Evolutionary conservation across 2,329 filamentous ascomycete species (phyloP), one percentile per base, ranked within the genome.

Genomic region (Diplodia sapinea): DNA sequence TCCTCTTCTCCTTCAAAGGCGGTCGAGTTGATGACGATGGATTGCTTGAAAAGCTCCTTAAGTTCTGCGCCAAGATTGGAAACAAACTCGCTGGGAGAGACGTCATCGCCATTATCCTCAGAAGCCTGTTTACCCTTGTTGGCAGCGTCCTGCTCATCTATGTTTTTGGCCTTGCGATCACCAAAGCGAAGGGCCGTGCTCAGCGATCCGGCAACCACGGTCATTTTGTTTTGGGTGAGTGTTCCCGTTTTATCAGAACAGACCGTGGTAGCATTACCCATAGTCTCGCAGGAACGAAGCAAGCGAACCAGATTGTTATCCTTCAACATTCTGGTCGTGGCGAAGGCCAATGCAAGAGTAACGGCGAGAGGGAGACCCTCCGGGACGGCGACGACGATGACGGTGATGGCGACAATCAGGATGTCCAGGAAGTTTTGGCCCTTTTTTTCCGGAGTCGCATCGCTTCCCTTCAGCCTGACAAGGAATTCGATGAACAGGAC

Each of bases 401-500:
- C 87, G 4, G 88, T 90, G 55, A 90, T 86, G 43, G 87, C 85
- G 33, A 87, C 85, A 67, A 90, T 89, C 55, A 89, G 82, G 56
- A 89, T 88, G 33, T 85, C 82, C 70, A 89, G 78, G 74, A 89
- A 89, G 62, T 84, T 84, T 74, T 94, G 91, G 9, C 90, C 92
- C 80, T 94, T 95, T 65, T 87, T 77, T 2, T 90, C 87, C 2
- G 91, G 83, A 0, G 84, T 84, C 1, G 80, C 80, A 3, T 74
- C 70, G 68, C 86, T 83, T 20, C 79, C 73, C 3, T 85, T 84
- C 3, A 97, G 85, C 13, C 87, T 81, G 57, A 89, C 92, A 11
- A 95, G 82, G 75, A 96, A 97, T 73, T 93, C 87, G 80, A 97
- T 94, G 74, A 97, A 87, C 15, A 97, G 84, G 55, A 96, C 90